These are phyloP conservation scores for Ogataea paraovalis DNA, from an alignment of 805 yeast genomes.

Conservation along the genomic window DNA sequence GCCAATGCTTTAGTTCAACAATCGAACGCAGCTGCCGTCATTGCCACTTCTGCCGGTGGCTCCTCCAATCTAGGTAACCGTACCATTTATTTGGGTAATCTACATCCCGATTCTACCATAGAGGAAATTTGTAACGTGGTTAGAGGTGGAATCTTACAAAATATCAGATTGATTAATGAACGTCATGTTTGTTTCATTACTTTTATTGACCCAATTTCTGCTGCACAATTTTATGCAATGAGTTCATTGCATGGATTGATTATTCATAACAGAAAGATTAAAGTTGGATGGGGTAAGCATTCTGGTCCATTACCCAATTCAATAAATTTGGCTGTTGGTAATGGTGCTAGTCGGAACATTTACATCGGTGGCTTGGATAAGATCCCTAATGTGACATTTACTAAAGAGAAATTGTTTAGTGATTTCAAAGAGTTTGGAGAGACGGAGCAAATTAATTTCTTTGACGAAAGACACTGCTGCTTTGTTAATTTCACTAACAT, in stretches of 20 bases:
- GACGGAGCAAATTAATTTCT: slow-evolving; percentile 88
- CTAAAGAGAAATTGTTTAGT: slow-evolving; percentile 49
- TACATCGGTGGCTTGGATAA: slow-evolving; percentile 63
- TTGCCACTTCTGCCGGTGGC: slow-evolving; percentile 93
- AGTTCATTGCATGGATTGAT: slow-evolving; percentile 85
- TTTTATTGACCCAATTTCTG: slow-evolving; percentile 94
- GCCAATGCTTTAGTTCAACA: slow-evolving; percentile 84
- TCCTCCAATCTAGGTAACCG: slow-evolving; percentile 88
- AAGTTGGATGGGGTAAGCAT: slow-evolving; percentile 98
- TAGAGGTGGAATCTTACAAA: slow-evolving; percentile 89
- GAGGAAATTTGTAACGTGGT: slow-evolving; percentile 96
- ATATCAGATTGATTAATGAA: slow-evolving; percentile 74
- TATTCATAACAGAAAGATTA: slow-evolving; percentile 79
- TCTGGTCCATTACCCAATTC: slow-evolving; percentile 89
- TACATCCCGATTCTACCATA: slow-evolving; percentile 81
- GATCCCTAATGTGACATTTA: slow-evolving; percentile 27
- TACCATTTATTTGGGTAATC: slow-evolving; percentile 85
- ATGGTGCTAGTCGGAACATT: slow-evolving; percentile 92
- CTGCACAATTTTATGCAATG: slow-evolving; percentile 95
- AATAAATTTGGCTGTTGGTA: slow-evolving; percentile 81
- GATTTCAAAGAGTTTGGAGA: slow-evolving; percentile 86
- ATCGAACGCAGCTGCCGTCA: slow-evolving; percentile 96
- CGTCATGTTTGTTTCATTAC: slow-evolving; percentile 93
- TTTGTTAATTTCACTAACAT: slow-evolving; percentile 90
- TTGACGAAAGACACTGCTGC: slow-evolving; percentile 81